Base-by-base conservation (phyloP, 163 green algal genomes). In the Volvox carteri region DNA sequence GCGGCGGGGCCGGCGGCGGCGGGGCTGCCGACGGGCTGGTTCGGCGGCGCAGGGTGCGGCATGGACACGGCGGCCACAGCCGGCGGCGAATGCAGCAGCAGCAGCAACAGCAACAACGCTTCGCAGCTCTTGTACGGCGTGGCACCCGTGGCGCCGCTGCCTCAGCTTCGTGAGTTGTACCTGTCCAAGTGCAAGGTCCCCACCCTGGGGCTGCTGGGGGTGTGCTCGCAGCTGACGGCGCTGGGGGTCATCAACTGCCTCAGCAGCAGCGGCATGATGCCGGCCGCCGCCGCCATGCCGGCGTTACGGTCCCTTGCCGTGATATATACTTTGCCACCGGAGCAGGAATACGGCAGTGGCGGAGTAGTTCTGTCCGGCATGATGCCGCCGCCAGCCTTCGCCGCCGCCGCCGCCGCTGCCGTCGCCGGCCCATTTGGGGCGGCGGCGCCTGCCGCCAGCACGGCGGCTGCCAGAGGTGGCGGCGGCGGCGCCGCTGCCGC, bases 101-200 rank as follows among this genome's bases (percentile, higher is more conserved):
- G 37, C n/a, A n/a, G n/a, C n/a, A n/a, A n/a, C n/a, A n/a, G n/a
- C 58, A 28, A 19, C 42, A 35, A 8, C 52, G 52, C 52, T 5
- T 11, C 54, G 23, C 44, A 80, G 46, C 35, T 88, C 50, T 25
- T 65, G 48, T 60, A 74, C n/a, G 67, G 68, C 68, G 37, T 88
- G 48, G 83, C 83, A 9, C 35, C 67, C 21, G 39, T 58, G 25
- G 50, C 68, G 9, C 83, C 83, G 54, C 70, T 89, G 72, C 84
- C 84, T 18, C 72, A 33, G 5, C 70, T 89, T 16, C 72, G 41
- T n/a, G 84, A 89, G 84, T 72, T 89, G n/a, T 89, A 89, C 84
- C 39, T 89, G 52, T 84, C 67, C 30, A 84, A 84, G 41, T 89
- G 84, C 72, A 89, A 89, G 84, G 84, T 89, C 19, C 84, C 84